phyloP scores from a whole-genome alignment of 2,329 filamentous ascomycete species.

The Trematosphaeria pertusa region DNA sequence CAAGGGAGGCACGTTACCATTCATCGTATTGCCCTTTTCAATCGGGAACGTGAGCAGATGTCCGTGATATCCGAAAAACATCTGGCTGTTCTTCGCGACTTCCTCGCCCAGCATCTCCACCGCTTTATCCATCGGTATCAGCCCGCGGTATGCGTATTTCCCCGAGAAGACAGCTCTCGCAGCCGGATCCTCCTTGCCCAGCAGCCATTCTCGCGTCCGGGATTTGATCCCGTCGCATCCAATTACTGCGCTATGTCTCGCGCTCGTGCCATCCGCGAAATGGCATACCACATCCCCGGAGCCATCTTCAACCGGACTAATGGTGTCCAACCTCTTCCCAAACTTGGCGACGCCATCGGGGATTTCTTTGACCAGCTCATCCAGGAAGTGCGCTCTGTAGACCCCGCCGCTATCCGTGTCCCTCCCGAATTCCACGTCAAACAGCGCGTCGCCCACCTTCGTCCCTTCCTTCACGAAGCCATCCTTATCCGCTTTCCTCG shows the following conservation, averaged over 20 bases:
- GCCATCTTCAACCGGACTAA: constrained; percentile 36
- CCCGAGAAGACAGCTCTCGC: constrained; percentile 61
- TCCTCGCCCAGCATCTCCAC: constrained; percentile 58
- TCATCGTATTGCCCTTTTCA: constrained; percentile 63
- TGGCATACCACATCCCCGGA: constrained; percentile 45
- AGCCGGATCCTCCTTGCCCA: constrained; percentile 55
- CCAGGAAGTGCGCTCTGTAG: constrained; percentile 59
- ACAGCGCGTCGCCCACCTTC: constrained; percentile 40
- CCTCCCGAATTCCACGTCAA: constrained; percentile 33
- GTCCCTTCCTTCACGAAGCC: constrained; percentile 34
- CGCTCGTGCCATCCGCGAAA: constrained; percentile 57
- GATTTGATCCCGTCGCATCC: constrained; percentile 73
- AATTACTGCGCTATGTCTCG: constrained; percentile 59
- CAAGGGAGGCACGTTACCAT: constrained; percentile 45
- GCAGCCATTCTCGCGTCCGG: constrained; percentile 59
- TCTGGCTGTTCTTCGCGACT: constrained; percentile 59
- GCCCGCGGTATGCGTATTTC: constrained; percentile 68
- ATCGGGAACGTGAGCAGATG: constrained; percentile 71
- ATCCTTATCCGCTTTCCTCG: constrained; percentile 37
- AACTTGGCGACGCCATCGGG: constrained; percentile 54
- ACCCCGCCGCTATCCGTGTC: constrained; percentile 45
- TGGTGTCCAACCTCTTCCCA: constrained; percentile 48
- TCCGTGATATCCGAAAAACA: constrained; percentile 65
- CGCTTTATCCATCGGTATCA: constrained; percentile 67
- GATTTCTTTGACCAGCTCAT: constrained; percentile 58